phyloP scores from a whole-genome alignment of 2,329 filamentous ascomycete genomes.

The Aspergillus caelatus region DNA sequence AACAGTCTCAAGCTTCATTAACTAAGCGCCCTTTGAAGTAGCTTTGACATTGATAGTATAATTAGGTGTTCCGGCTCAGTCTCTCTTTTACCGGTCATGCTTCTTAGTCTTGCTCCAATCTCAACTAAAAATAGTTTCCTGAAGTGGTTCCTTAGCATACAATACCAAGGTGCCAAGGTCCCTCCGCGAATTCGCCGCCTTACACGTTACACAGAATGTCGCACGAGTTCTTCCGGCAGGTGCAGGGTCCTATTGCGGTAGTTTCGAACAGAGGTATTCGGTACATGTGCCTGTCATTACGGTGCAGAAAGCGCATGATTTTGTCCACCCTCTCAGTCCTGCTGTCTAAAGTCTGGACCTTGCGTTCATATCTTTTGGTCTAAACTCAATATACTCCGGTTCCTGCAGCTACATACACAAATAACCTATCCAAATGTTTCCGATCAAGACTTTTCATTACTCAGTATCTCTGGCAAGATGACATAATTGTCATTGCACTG shows the following conservation, averaged over 20 bases:
- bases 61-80: neutral
- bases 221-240: slow-evolving; percentile 24
- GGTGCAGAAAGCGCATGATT: neutral
- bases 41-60: neutral
- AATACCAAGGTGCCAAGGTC: neutral
- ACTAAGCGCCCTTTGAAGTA: neutral
- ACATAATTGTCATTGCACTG: slow-evolving; percentile 9
- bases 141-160: neutral
- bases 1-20: neutral
- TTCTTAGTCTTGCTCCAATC: neutral
- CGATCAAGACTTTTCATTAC: neutral
- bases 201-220: slow-evolving; percentile 22
- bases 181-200: slow-evolving; percentile 9
- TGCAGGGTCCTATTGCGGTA: slow-evolving; percentile 19
- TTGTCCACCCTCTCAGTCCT: neutral
- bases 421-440: neutral
- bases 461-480: neutral
- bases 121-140: neutral
- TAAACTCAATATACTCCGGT: slow-evolving; percentile 4
- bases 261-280: neutral
- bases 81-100: neutral
- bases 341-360: neutral
- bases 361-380: neutral
- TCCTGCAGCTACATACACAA: neutral
- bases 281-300: neutral